Evolutionary conservation across 768 basidiomycete species (phyloP).

Genomic region (Suillus fuscotomentosus): DNA sequence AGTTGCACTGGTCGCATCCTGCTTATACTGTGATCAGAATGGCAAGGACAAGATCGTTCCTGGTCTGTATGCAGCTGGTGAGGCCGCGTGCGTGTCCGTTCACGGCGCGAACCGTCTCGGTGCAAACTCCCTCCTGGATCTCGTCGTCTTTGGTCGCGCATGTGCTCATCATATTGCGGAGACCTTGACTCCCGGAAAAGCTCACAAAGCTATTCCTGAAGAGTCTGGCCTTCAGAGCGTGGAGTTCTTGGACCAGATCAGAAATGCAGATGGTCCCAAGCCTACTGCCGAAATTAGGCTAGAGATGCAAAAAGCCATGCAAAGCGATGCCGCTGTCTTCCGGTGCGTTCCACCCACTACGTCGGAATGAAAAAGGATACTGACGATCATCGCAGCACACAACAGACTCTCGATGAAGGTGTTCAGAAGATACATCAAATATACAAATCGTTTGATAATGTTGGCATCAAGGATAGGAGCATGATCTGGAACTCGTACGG

Average conservation of each 20-base stretch:
- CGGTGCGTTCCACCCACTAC: constrained; percentile 41
- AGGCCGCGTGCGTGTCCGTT: constrained; percentile 98
- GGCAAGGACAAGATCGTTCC: constrained; percentile 95
- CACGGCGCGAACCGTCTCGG: constrained; percentile 99
- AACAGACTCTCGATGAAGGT: constrained; percentile 87
- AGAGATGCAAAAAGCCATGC: constrained; percentile 99
- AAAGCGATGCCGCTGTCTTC: constrained; percentile 97
- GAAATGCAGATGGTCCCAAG: constrained; percentile 77
- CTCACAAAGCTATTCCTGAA: constrained; percentile 85
- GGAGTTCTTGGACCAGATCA: constrained; percentile 86
- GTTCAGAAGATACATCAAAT: constrained; percentile 83
- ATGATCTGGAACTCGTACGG: constrained; percentile 99
- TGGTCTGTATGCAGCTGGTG: constrained; percentile 97
- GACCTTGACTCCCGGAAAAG: constrained; percentile 82
- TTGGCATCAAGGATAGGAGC: constrained; percentile 96
- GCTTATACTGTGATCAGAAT: constrained; percentile 34
- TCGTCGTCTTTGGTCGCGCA: constrained; percentile 99
- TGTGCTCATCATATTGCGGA: constrained; percentile 97
- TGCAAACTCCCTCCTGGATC: constrained; percentile 97
- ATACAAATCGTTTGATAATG: constrained; percentile 85
- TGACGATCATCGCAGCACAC: constrained; percentile 54
- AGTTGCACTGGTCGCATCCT: constrained; percentile 7
- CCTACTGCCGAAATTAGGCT: constrained; percentile 89
- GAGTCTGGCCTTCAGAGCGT: constrained; percentile 84
- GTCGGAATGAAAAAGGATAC: constrained; percentile 5